A percentile compares a stretch with the other conserved stretches of the same genome.
phyloP scores from a whole-genome alignment of 495 filamentous ascomycete species.

The Talaromyces thailandensis region DNA sequence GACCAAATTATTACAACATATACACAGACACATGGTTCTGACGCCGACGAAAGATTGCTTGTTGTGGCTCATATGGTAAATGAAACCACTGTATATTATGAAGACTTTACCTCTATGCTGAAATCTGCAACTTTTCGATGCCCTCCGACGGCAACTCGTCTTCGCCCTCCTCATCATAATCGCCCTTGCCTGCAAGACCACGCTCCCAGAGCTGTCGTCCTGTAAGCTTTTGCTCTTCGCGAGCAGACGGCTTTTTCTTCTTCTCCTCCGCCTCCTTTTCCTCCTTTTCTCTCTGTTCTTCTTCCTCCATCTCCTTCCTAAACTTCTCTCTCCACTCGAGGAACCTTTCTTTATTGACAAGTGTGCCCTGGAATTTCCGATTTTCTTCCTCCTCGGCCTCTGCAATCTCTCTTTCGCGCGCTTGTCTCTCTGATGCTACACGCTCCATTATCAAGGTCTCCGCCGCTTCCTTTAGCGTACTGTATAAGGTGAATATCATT shows the following conservation, averaged over 20 bases:
- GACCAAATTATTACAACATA: not conserved
- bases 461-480: slow-evolving; percentile 76
- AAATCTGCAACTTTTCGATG: slow-evolving; percentile 61
- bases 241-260: slow-evolving; percentile 52
- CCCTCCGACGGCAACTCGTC: slow-evolving; percentile 45
- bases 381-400: slow-evolving; percentile 88
- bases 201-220: slow-evolving; percentile 80
- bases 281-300: slow-evolving; percentile 50
- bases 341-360: slow-evolving; percentile 78
- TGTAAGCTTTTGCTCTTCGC: slow-evolving; percentile 59
- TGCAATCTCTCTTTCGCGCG: slow-evolving; percentile 53
- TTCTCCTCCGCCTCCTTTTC: slow-evolving; percentile 70
- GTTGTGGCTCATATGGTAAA: not conserved
- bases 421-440: slow-evolving; percentile 48
- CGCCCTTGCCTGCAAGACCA: slow-evolving; percentile 64
- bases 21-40: not conserved
- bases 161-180: slow-evolving; percentile 60
- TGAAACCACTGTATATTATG: not conserved
- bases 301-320: slow-evolving; percentile 66
- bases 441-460: slow-evolving; percentile 71
- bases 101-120: slow-evolving; percentile 22
- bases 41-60: not conserved
- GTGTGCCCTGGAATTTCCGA: slow-evolving; percentile 87
- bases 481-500: slow-evolving; percentile 93
- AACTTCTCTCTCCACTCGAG: slow-evolving; percentile 75